These are phyloP conservation scores for Fusarium multiceps DNA, from an alignment of 2,329 filamentous ascomycete genomes.

Conservation along the genomic window DNA sequence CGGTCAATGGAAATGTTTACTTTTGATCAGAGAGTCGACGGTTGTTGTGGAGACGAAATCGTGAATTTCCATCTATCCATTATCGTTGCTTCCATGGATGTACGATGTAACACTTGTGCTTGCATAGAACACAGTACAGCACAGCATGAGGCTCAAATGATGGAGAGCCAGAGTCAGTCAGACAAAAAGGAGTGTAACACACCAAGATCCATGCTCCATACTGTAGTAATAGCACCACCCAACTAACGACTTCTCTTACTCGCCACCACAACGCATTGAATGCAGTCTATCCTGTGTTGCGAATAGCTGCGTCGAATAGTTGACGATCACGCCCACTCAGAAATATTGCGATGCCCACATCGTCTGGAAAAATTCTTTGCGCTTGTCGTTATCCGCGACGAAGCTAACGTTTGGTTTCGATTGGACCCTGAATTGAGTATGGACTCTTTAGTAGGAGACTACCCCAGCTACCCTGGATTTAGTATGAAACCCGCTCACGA, in stretches of 20 bases:
- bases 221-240: background rate
- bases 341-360: conserved; percentile 15
- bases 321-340: background rate
- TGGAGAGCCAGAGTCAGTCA: background rate
- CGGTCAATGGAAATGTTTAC: conserved; percentile 6
- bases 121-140: background rate
- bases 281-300: background rate
- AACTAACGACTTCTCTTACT: background rate
- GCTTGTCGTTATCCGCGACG: conserved; percentile 20
- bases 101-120: background rate
- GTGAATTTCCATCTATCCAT: conserved; percentile 3
- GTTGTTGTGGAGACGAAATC: background rate
- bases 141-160: conserved; percentile 15
- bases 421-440: conserved; percentile 28
- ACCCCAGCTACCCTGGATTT: conserved; percentile 30
- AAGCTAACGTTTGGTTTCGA: conserved; percentile 26
- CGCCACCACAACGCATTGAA: background rate
- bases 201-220: background rate
- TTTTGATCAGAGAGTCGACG: background rate
- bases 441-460: background rate
- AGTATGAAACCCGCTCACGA: conserved; percentile 3
- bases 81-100: background rate
- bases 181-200: background rate
- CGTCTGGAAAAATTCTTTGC: conserved; percentile 12
- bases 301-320: background rate